phyloP scores from a whole-genome alignment of 1,139 yeast species.

The Diutina mesorugosa region DNA sequence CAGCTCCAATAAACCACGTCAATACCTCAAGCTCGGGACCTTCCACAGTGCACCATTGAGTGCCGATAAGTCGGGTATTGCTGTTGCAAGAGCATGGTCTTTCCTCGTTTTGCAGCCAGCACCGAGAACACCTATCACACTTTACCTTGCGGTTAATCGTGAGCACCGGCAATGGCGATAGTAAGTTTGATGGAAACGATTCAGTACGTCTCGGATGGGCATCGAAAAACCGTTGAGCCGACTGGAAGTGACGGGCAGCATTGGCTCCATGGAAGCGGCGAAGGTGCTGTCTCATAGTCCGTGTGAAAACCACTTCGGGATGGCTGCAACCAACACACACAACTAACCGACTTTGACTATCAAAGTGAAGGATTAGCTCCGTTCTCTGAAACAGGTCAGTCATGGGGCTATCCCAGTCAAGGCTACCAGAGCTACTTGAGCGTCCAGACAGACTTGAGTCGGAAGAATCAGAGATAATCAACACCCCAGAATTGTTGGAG shows the following conservation, averaged over 20 bases:
- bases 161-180: not conserved
- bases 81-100: not conserved
- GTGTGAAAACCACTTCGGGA: not conserved
- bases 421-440: no score
- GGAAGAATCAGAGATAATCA: no score
- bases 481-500: no score
- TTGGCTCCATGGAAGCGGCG: not conserved
- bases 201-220: not conserved
- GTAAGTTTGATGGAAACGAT: not conserved
- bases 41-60: not conserved
- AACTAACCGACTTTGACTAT: no score
- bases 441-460: no score
- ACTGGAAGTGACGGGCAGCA: not conserved
- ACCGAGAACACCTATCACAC: not conserved
- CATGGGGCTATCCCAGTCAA: no score
- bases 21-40: not conserved
- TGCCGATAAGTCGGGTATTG: not conserved
- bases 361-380: no score
- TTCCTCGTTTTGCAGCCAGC: not conserved
- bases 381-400: no score
- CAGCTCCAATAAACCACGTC: not conserved
- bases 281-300: not conserved
- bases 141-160: not conserved
- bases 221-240: not conserved
- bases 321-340: not conserved